Conservation (phyloP, 805 yeast species). For the Candida sakaeoensis region DNA sequence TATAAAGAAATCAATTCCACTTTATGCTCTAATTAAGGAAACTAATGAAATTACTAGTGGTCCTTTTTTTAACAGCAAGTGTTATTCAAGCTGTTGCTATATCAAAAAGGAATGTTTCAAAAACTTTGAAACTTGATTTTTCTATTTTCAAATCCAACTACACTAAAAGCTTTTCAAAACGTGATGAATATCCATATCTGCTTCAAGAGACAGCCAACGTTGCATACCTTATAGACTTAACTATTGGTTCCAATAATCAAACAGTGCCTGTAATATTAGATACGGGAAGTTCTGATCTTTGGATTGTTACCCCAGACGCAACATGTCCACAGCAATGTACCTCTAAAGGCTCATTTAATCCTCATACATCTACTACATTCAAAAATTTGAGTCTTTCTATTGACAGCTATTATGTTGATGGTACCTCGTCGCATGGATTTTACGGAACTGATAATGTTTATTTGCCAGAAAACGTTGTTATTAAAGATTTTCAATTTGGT, state of each 20-base stretch:
- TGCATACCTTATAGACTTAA: constrained; percentile 14
- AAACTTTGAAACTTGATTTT: neutral
- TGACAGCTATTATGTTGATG: constrained; percentile 11
- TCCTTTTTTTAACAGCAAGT: neutral
- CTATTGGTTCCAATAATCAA: constrained; percentile 27
- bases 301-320: constrained; percentile 23
- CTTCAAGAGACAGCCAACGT: neutral
- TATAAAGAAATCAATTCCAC: no score
- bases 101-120: neutral
- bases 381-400: constrained; percentile 8
- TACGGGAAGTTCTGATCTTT: constrained; percentile 41
- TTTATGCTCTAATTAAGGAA: no score
- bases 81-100: neutral
- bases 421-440: constrained; percentile 12
- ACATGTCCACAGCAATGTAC: constrained; percentile 7
- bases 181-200: constrained; percentile 1
- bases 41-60: no score
- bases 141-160: neutral
- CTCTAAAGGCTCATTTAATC: constrained; percentile 3
- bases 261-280: constrained; percentile 31
- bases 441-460: constrained; percentile 15
- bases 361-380: constrained; percentile 6
- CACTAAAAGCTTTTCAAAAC: neutral
- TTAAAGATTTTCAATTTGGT: constrained; percentile 17
- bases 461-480: constrained; percentile 8